These are phyloP conservation scores for Mycena rebaudengoi DNA, from an alignment of 768 basidiomycete genomes.

Conservation along the genomic window DNA sequence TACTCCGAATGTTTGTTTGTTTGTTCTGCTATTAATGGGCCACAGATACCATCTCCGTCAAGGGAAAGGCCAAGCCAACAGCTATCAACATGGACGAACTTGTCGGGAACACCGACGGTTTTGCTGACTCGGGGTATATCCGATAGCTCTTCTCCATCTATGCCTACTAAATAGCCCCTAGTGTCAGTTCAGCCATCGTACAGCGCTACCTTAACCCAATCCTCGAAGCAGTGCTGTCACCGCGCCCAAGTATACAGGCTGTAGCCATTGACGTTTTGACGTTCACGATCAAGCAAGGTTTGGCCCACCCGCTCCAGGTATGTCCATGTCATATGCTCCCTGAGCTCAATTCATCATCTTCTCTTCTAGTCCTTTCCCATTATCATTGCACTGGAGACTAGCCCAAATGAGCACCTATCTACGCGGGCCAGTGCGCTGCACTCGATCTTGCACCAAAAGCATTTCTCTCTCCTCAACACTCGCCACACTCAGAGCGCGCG, in stretches of 20 bases:
- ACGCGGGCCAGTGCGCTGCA: constrained; percentile 85
- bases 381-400: constrained; percentile 93
- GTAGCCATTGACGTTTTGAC: constrained; percentile 90
- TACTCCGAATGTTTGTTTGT: constrained; percentile 22
- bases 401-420: constrained; percentile 64
- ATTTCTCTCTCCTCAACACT: constrained; percentile 88
- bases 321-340: constrained; percentile 22
- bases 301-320: constrained; percentile 94
- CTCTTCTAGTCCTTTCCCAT: constrained; percentile 81
- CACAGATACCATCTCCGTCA: constrained; percentile 45
- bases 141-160: not conserved
- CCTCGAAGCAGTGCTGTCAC: constrained; percentile 80
- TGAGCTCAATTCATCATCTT: not conserved
- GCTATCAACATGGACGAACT: constrained; percentile 92
- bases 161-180: constrained; percentile 39
- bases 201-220: constrained; percentile 91
- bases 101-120: constrained; percentile 93
- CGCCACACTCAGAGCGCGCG: constrained; percentile 84
- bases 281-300: constrained; percentile 94
- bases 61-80: constrained; percentile 50
- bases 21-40: constrained; percentile 1
- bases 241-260: constrained; percentile 73
- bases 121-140: constrained; percentile 96
- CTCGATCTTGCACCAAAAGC: constrained; percentile 84
- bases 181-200: constrained; percentile 93